A percentile compares a stretch with the other conserved stretches of the same genome.
phyloP scores from a whole-genome alignment of 2,329 filamentous ascomycete genomes.

The Verticillium longisporum region DNA sequence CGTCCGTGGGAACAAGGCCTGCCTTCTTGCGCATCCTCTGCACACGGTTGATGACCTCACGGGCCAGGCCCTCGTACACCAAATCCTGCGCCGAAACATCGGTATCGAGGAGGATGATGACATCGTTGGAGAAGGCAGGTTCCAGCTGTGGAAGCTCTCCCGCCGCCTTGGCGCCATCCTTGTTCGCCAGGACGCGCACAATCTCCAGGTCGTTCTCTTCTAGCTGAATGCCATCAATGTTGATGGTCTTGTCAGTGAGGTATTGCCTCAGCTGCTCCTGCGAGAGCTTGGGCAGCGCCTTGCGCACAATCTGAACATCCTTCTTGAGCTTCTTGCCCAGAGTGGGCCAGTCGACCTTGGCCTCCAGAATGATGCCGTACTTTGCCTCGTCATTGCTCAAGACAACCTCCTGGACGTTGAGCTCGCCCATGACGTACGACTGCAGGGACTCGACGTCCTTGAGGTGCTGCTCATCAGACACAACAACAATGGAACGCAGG shows the following conservation, averaged over 20 bases:
- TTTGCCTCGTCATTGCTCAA: slow-evolving; percentile 81
- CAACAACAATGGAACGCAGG: slow-evolving; percentile 80
- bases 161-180: neutral
- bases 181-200: slow-evolving; percentile 11
- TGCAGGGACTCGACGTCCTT: slow-evolving; percentile 81
- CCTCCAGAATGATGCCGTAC: slow-evolving; percentile 89
- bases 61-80: slow-evolving; percentile 78
- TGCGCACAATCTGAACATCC: slow-evolving; percentile 85
- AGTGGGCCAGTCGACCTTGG: slow-evolving; percentile 85
- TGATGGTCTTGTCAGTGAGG: slow-evolving; percentile 64
- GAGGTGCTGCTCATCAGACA: slow-evolving; percentile 79
- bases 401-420: slow-evolving; percentile 82
- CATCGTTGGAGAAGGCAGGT: slow-evolving; percentile 48
- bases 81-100: slow-evolving; percentile 72
- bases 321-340: slow-evolving; percentile 97
- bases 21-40: slow-evolving; percentile 93
- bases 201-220: slow-evolving; percentile 68
- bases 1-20: slow-evolving; percentile 82
- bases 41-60: slow-evolving; percentile 89
- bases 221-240: slow-evolving; percentile 80
- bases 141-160: neutral
- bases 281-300: slow-evolving; percentile 71
- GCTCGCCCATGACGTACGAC: slow-evolving; percentile 83
- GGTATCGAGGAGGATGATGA: slow-evolving; percentile 84
- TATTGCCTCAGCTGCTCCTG: slow-evolving; percentile 78